Base-by-base conservation (phyloP, 1,284 basidiomycete genomes). In the Stereum hirsutum region DNA sequence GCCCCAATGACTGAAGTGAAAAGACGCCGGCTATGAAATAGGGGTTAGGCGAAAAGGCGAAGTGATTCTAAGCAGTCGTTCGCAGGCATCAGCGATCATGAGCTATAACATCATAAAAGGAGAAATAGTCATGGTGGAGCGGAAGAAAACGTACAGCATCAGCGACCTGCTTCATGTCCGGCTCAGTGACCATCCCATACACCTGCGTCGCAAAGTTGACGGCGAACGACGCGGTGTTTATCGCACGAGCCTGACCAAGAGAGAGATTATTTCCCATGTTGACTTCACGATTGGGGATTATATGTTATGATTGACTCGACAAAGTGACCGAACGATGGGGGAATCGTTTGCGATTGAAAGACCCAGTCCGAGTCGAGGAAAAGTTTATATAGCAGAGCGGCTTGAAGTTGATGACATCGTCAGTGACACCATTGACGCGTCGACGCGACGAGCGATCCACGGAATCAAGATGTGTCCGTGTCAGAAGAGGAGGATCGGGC, bases 151-250 rank as follows among this genome's bases (percentile, higher is more conserved):
- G 25, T 30, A 63, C 62, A 25, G 52, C 55, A 30, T 63, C 60
- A 3, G 61, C 59, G 20, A 64, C 42, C 14, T 63, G 55, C 44
- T 64, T 64, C 60, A 63, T 63, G 40, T 59, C 62, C 5, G 61
- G 60, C 8, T 45, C 54, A 2, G 52, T 49, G 20, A 60, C 26
- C 57, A 60, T 61, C 26, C 61, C 59, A 39, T 61, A 62, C 8
- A 48, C 43, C 46, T 65, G 61, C 5, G 56, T 54, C 24, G 46
- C 53, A 35, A 60, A 56, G 45, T 63, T 63, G 42, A 60, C 43
- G 15, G 53, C 46, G 40, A 61, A 62, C 1, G 62, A 62, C 30
- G 50, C 51, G 19, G 59, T 37, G 44, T 58, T 53, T 41, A 61
- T 36, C 36, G 45, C 50, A 14, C 57, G 55, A 1, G 59, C 57